Base-by-base conservation (phyloP, 2,329 filamentous ascomycete genomes). In the Phaeosphaeria sp. region DNA sequence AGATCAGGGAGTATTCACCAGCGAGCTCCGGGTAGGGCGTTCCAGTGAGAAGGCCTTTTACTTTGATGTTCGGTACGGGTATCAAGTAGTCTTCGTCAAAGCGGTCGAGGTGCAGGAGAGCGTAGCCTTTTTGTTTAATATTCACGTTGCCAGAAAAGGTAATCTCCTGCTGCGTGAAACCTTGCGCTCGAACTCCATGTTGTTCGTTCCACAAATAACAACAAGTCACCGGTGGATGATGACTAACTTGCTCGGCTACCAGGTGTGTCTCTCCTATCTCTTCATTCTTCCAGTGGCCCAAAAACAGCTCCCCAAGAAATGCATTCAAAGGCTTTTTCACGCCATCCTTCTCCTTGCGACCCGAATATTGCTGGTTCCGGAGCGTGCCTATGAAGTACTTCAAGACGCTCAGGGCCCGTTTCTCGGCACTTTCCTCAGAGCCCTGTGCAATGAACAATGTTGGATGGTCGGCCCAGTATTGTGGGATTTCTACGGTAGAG, bases 261-360 rank as follows among this genome's bases (percentile, higher is more conserved):
- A 82, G 61, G 39, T 68, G 73, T 2, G 78, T 81, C 52, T 77
- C 73, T 18, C 78, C 77, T 21, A 73, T 65, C 41, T 75, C 72
- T n/a, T 65, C 64, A 27, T 66, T 64, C 7, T 69, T 58, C 65
- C 67, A 76, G 17, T 52, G 62, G 15, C 72, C 80, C 3, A 82
- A 55, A 60, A 83, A 83, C 0, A 83, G 52, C 54, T 83, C 81
- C 0, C 81, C 81, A 1, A 83, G 70, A 52, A 83, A 83, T 1
- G 82, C 80, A 59, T 84, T 84, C 48, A 84, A 65, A 0, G 82
- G 82, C 61, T 84, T 85, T 71, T 82, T 84, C 1, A 81, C 76
- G 3, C 79, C 80, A 15, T 80, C 76, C 22, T 64, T 69, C 33
- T 78, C 75, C 9, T 74, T 64, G n/a, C 79, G 72, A 3, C 80